These are phyloP conservation scores for Neckera pumila DNA, from an alignment of 225 moss, liverwort and hornwort genomes.

Conservation along the genomic window DNA sequence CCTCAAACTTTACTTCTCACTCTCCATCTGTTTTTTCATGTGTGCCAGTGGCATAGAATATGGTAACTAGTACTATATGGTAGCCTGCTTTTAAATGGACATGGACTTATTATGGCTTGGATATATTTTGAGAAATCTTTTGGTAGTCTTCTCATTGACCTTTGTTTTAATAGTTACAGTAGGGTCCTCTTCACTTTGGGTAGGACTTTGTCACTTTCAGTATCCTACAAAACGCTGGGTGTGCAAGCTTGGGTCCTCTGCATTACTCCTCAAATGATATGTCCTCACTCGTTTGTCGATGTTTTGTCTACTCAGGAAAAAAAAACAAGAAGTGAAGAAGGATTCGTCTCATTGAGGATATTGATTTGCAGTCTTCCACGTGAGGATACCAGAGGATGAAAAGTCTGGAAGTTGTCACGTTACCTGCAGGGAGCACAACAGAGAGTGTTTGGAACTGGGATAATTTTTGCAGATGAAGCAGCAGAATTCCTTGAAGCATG, in stretches of 20 bases:
- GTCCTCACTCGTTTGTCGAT: background rate
- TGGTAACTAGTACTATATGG: background rate
- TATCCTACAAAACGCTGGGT: background rate
- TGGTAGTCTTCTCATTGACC: background rate
- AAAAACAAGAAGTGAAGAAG: conserved; percentile 14
- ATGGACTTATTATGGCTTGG: background rate
- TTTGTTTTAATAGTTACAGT: background rate
- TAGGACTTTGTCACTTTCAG: background rate
- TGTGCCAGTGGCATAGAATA: background rate
- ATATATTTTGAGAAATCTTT: background rate
- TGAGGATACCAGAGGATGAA: background rate
- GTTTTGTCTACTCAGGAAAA: background rate
- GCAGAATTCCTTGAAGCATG: background rate
- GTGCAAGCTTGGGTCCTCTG: background rate
- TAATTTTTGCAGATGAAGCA: background rate
- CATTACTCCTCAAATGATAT: background rate
- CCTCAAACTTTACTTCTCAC: background rate
- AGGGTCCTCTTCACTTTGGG: background rate
- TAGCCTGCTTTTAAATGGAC: background rate
- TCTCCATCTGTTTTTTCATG: background rate
- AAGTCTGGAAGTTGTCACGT: background rate
- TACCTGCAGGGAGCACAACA: background rate
- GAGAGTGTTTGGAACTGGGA: background rate
- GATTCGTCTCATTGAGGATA: background rate
- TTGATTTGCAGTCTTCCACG: background rate